Conservation (phyloP, 2,329 filamentous ascomycete species). For the Fusarium zealandicum region DNA sequence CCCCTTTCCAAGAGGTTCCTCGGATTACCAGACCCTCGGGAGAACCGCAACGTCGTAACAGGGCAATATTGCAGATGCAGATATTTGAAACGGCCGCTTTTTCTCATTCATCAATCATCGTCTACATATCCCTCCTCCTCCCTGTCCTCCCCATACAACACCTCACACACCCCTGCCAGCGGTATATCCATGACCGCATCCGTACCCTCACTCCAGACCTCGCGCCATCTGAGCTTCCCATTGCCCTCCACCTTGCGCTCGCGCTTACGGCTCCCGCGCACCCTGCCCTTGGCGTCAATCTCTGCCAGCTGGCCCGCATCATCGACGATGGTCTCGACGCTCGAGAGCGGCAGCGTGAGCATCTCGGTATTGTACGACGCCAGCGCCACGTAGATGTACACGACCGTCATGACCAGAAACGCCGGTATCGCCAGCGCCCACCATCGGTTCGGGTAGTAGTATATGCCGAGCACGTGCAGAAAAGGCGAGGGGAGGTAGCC, state of each 20-base stretch:
- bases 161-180: constrained; percentile 91
- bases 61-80: not conserved
- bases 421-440: constrained; percentile 93
- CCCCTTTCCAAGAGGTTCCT: not conserved
- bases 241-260: constrained; percentile 48
- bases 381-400: constrained; percentile 94
- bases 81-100: not conserved
- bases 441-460: constrained; percentile 98
- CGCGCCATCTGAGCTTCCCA: constrained; percentile 71
- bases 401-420: constrained; percentile 84
- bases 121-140: constrained; percentile 35
- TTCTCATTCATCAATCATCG: constrained; percentile 6
- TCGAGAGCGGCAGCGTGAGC: constrained; percentile 79
- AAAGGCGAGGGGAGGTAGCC: constrained; percentile 91
- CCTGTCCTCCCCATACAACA: constrained; percentile 77
- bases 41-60: not conserved
- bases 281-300: constrained; percentile 73
- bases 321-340: constrained; percentile 90
- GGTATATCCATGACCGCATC: constrained; percentile 98
- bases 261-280: constrained; percentile 49
- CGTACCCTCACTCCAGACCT: constrained; percentile 88
- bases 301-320: constrained; percentile 86
- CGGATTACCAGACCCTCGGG: not conserved
- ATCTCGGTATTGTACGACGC: constrained; percentile 90
- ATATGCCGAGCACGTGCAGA: constrained; percentile 89